Percentiles rank a stretch among this genome's conserved stretches.
Conservation (phyloP, 1,284 basidiomycete species). For the Mrakiaceae sp. region DNA sequence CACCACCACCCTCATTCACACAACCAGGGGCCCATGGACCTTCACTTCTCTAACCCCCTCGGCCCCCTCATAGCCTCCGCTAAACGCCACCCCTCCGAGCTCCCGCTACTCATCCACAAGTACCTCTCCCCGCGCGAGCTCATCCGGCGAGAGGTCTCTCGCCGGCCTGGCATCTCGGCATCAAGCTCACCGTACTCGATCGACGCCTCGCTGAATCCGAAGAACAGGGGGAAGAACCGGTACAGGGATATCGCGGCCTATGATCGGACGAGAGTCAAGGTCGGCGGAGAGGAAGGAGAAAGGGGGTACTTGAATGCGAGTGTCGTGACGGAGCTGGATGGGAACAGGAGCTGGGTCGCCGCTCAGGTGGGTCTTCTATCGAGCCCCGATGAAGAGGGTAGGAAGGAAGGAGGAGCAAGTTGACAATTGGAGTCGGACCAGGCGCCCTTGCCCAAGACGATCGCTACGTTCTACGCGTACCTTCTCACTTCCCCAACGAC, state of each 20-base stretch:
- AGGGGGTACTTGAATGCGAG: slow-evolving; percentile 67
- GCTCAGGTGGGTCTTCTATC: slow-evolving; percentile 40
- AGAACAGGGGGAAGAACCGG: slow-evolving; percentile 48
- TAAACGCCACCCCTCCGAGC: not conserved
- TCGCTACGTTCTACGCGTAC: slow-evolving; percentile 30
- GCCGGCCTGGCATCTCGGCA: not conserved
- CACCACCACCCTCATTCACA: not conserved
- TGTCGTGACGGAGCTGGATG: slow-evolving; percentile 60
- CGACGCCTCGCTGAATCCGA: slow-evolving; percentile 21
- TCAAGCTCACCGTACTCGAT: slow-evolving; percentile 16
- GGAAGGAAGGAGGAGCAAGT: no score
- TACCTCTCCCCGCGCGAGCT: not conserved
- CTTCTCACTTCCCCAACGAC: slow-evolving; percentile 26
- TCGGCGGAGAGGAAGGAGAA: slow-evolving; percentile 27
- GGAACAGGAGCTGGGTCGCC: slow-evolving; percentile 69
- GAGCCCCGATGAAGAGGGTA: no score
- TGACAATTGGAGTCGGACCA: slow-evolving; percentile 10
- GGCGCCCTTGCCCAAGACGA: slow-evolving; percentile 56
- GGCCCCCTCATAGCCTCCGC: not conserved
- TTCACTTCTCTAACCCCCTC: not conserved
- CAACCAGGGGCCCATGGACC: not conserved
- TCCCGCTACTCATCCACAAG: not conserved
- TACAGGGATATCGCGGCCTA: slow-evolving; percentile 63
- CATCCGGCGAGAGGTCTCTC: not conserved
- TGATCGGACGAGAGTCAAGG: slow-evolving; percentile 58